Base-by-base conservation (phyloP, 164 flowering plant genomes). In the Annona squamosa region DNA sequence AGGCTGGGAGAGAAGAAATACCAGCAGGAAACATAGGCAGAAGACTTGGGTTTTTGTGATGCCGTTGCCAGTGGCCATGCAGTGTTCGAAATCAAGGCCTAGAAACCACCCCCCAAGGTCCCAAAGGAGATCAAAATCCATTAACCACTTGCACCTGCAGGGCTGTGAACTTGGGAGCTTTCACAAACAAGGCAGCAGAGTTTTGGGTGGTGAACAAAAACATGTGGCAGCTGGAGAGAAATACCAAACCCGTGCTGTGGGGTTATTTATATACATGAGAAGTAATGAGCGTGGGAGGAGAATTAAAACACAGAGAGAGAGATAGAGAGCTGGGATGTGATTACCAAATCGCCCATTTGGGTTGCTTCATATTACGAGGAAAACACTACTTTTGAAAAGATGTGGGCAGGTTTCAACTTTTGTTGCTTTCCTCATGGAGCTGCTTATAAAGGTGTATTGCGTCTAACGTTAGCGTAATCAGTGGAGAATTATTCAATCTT, bases 81-180 rank as follows among this genome's bases (percentile, higher is more conserved):
- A 89, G 87, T 12, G 57, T 57, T 44, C n/a, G 65, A 70, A 13
- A 19, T 79, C 77, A 69, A 79, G 74, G 78, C 74, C 65, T 75
- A 87, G 62, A 76, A 77, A 77, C 85, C 77, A 79, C 90, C 92
- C 93, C 90, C 93, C 90, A 83, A 86, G 79, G 84, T 77, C 72
- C 86, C 88, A 85, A 79, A 83, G 84, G 87, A 85, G 86, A 84
- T 87, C 93, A 88, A 86, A 85, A 88, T 88, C 94, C 97, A 91
- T 91, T 78, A 89, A 91, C 91, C 87, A 84, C 78, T 67, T 65
- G 75, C 57, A 71, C 75, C 82, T 72, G 37, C 37, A 26, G 79
- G 78, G 72, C 72, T 73, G 75, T 82, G 76, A 45, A 67, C 37
- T 26, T 26, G 79, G 83, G 79, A 81, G 85, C 75, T 83, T 85